phyloP scores from a whole-genome alignment of 2,329 filamentous ascomycete genomes.

The Ophiostoma perfectum region DNA sequence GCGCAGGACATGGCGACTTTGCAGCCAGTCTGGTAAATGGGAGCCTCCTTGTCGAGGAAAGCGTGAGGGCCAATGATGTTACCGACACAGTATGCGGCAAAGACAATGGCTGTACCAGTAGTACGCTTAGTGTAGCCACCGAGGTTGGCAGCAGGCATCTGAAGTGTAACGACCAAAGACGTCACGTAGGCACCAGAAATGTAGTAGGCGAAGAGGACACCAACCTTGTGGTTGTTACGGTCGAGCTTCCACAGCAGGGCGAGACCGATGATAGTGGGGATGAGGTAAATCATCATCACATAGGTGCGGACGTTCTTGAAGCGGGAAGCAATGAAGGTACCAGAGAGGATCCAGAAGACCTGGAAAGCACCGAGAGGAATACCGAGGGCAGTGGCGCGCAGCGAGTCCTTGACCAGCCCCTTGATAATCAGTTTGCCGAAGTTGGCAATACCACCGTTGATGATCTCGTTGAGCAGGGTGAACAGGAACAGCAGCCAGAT shows the following conservation, averaged over 20 bases:
- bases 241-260: constrained; percentile 16
- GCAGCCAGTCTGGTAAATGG: constrained; percentile 19
- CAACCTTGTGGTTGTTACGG: constrained; percentile 16
- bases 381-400: constrained; percentile 36
- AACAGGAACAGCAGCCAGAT: constrained; percentile 18
- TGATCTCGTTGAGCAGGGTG: constrained; percentile 18
- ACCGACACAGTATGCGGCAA: constrained; percentile 54
- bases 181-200: constrained; percentile 18
- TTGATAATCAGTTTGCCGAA: constrained; percentile 44
- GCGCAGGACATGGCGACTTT: constrained; percentile 17
- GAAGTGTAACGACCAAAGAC: constrained; percentile 30
- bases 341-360: constrained; percentile 17
- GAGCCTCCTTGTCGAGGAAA: constrained; percentile 35
- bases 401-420: constrained; percentile 40
- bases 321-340: constrained; percentile 15
- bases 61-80: constrained; percentile 61
- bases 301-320: constrained; percentile 14
- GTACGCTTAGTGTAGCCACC: constrained; percentile 59
- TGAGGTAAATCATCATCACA: constrained; percentile 9
- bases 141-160: constrained; percentile 46
- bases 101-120: constrained; percentile 56
- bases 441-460: constrained; percentile 29
- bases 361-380: constrained; percentile 20
- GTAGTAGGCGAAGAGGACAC: constrained; percentile 16
- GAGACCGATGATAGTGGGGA: constrained; percentile 15